A percentile compares a stretch with the other conserved stretches of the same genome.
Conservation (phyloP, 441 rosid genomes). For the Pelargonium australe region DNA sequence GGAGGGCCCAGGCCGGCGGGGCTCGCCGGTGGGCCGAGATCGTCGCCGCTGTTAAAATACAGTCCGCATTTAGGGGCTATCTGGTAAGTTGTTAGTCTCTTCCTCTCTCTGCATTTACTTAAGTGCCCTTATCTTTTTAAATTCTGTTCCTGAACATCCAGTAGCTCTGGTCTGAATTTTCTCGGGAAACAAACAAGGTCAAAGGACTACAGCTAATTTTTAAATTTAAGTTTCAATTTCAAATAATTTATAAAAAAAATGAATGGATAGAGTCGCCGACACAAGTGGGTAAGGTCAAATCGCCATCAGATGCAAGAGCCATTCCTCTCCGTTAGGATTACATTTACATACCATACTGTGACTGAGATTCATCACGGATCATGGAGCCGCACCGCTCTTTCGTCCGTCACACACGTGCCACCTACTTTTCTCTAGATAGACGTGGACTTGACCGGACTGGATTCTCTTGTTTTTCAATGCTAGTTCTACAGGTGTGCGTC, state of each 20-base stretch:
- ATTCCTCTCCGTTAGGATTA: no score
- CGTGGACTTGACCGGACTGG: neutral
- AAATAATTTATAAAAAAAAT: no score
- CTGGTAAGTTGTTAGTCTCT: slow-evolving; percentile 40
- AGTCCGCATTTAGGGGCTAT: slow-evolving; percentile 63
- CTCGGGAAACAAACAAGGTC: neutral
- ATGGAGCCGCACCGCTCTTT: neutral
- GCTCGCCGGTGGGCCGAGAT: slow-evolving; percentile 28
- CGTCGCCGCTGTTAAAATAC: slow-evolving; percentile 45
- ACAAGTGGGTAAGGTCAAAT: neutral
- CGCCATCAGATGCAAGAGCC: no score
- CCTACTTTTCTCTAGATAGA: no score
- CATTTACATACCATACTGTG: neutral
- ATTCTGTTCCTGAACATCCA: no score
- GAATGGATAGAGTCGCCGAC: neutral
- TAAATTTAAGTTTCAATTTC: no score
- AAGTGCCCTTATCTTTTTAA: no score
- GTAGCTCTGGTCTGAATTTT: neutral
- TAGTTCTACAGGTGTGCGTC: no score
- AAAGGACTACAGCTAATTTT: no score
- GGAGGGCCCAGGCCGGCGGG: neutral
- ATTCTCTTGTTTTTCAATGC: no score
- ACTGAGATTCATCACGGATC: neutral
- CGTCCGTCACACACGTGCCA: no score
- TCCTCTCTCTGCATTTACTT: neutral